Evolutionary conservation across 139 green algal species (phyloP), one percentile per base, ranked within the genome.

Genomic region (Tetraselmis striata): DNA sequence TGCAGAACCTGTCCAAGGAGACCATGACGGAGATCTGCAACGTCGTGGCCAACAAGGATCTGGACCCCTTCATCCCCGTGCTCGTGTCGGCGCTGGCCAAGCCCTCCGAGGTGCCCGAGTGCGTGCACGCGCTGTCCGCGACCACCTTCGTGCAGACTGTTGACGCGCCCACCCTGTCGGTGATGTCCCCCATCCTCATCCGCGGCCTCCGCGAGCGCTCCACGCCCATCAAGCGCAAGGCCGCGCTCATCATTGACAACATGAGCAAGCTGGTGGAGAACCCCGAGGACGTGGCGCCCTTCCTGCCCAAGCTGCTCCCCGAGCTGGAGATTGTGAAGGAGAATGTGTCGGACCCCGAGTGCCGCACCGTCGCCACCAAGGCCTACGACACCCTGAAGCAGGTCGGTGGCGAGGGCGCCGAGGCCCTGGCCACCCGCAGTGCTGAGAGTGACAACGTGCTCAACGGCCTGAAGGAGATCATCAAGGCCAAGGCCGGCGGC

Each of bases 221-320:
- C 59, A 96, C 92, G 25, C 90, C 94, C 86, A 95, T 97, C 87
- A 95, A 96, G 92, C 91, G 95, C 84, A 96, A 98, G 89, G 84
- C 93, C 23, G 85, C 85, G 31, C 79, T 97, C 79, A 97, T 97
- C 82, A 93, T 95, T 80, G 92, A 96, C 85, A 98, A 98, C 92
- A 98, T 98, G 95, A 86, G 90, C 82, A 98, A 98, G 89, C 90
- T 95, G 87, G 94, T 98, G 59, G 93, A 97, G 79, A 93, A 96
- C 81, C 92, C 95, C 1, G 77, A 84, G 59, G 92, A 97, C 78
- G 95, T 94, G 26, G 85, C 89, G 23, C 91, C 92, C 30, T 98
- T 98, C 91, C 84, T 97, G 86, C 92, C 94, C 76, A 92, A 90
- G 31, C 92, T 97, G 76, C 83, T 95, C 79, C 92, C 92, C 45